A percentile compares a stretch with the other conserved stretches of the same genome.
Conservation (phyloP, 208 protist species). For the Blastocrithidia nonstop region DNA sequence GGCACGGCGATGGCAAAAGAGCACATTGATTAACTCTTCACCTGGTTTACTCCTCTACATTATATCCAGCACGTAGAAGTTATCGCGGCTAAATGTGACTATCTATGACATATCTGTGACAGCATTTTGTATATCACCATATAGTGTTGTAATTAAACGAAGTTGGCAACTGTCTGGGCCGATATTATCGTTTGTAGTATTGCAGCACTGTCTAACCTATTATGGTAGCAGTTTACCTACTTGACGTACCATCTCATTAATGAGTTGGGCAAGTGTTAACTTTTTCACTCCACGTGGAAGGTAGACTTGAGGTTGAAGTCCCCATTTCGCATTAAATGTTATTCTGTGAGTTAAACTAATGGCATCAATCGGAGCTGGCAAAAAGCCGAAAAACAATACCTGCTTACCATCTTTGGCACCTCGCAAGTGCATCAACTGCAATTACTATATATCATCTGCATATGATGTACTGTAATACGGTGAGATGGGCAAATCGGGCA, state of each 20-base stretch:
- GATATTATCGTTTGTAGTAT: too few relatives aligned
- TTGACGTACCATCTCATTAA: slow-evolving; percentile 11
- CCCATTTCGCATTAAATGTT: slow-evolving; percentile 26
- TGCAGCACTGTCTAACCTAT: too few relatives aligned
- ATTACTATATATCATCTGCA: too few relatives aligned
- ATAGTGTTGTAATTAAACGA: too few relatives aligned
- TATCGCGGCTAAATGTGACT: slow-evolving; percentile 10
- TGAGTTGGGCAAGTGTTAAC: slow-evolving; percentile 12
- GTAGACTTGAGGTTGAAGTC: slow-evolving; percentile 24
- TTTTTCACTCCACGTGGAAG: not conserved
- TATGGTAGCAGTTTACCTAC: too few relatives aligned
- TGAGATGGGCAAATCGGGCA: too few relatives aligned
- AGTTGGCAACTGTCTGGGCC: too few relatives aligned
- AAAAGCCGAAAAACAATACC: slow-evolving; percentile 19
- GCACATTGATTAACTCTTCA: slow-evolving; percentile 24
- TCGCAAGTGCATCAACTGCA: too few relatives aligned
- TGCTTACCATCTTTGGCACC: too few relatives aligned
- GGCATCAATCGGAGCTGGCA: slow-evolving; percentile 14
- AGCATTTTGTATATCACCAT: too few relatives aligned
- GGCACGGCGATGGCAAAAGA: slow-evolving; percentile 38
- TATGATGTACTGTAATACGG: too few relatives aligned
- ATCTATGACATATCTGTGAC: too few relatives aligned
- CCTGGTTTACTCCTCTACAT: slow-evolving; percentile 6
- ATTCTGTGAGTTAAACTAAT: slow-evolving; percentile 8
- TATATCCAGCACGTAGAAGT: slow-evolving; percentile 12